Evolutionary conservation across 257 asterid genomes (phyloP).

Genomic region (Orobanche coerulescens): DNA sequence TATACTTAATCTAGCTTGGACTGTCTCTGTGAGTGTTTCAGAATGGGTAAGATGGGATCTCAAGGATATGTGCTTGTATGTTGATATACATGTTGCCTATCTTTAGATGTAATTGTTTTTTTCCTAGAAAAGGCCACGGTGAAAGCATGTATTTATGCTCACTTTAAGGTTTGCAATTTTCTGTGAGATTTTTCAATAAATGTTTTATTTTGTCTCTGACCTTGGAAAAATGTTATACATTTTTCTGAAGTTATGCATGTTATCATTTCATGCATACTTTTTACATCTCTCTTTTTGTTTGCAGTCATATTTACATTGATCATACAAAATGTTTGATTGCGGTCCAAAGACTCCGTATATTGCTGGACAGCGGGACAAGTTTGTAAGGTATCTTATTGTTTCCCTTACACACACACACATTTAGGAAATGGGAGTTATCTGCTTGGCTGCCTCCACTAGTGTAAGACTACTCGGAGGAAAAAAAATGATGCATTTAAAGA

Average conservation of each 20-base stretch:
- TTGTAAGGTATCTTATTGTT: slow-evolving; percentile 53
- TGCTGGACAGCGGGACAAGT: slow-evolving; percentile 75
- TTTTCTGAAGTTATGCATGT: neutral
- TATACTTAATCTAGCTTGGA: slow-evolving; percentile 21
- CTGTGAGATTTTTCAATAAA: neutral
- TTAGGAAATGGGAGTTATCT: slow-evolving; percentile 1
- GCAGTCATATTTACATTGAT: slow-evolving; percentile 41
- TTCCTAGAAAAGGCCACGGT: neutral
- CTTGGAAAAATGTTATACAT: too few relatives aligned
- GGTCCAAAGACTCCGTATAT: slow-evolving; percentile 64
- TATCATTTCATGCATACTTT: neutral
- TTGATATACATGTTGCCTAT: neutral
- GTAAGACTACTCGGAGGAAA: slow-evolving; percentile 10
- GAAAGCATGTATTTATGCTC: neutral
- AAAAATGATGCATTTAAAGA: neutral
- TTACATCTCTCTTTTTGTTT: slow-evolving; percentile 20
- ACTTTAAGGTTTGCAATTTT: neutral
- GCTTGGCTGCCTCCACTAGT: slow-evolving; percentile 6
- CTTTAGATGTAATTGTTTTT: neutral
- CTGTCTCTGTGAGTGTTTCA: slow-evolving; percentile 9
- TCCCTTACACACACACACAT: neutral
- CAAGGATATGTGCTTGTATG: neutral
- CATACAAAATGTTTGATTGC: slow-evolving; percentile 64
- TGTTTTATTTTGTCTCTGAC: neutral
- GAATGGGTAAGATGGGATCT: neutral